Conservation (phyloP, 2,329 filamentous ascomycete species). For the Leptographium lundbergii region DNA sequence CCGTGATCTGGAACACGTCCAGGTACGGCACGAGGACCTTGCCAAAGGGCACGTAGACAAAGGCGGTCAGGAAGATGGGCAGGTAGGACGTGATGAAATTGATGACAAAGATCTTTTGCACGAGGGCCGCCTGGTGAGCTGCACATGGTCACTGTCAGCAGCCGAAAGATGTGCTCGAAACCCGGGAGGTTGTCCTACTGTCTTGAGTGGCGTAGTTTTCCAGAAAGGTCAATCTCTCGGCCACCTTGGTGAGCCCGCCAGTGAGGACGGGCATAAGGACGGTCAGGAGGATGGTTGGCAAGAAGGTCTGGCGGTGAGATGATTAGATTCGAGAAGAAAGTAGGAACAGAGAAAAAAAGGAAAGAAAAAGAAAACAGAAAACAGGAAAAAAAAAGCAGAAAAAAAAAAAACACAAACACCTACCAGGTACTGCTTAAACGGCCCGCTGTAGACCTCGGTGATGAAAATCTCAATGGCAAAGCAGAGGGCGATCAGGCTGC, state of each 20-base stretch:
- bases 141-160: not conserved
- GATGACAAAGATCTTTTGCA: slow-evolving; percentile 84
- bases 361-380: not conserved
- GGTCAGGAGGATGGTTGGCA: slow-evolving; percentile 81
- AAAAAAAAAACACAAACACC: slow-evolving; percentile 20
- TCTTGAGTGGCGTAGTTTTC: slow-evolving; percentile 92
- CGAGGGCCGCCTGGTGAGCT: slow-evolving; percentile 72
- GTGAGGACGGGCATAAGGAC: slow-evolving; percentile 68
- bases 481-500: slow-evolving; percentile 69
- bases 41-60: slow-evolving; percentile 76
- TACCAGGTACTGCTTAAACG: slow-evolving; percentile 74
- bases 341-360: not conserved
- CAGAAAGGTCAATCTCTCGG: slow-evolving; percentile 62
- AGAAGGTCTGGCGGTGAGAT: slow-evolving; percentile 40
- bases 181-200: slow-evolving; percentile 21
- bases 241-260: slow-evolving; percentile 61
- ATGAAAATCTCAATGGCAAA: slow-evolving; percentile 95
- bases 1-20: slow-evolving; percentile 64
- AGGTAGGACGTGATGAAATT: slow-evolving; percentile 74
- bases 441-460: slow-evolving; percentile 82
- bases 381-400: too few relatives aligned
- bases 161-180: not conserved
- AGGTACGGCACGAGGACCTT: slow-evolving; percentile 73
- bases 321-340: not conserved
- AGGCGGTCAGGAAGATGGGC: slow-evolving; percentile 63